Base-by-base conservation (phyloP, 345 rosid species). In the Ricinus communis region DNA sequence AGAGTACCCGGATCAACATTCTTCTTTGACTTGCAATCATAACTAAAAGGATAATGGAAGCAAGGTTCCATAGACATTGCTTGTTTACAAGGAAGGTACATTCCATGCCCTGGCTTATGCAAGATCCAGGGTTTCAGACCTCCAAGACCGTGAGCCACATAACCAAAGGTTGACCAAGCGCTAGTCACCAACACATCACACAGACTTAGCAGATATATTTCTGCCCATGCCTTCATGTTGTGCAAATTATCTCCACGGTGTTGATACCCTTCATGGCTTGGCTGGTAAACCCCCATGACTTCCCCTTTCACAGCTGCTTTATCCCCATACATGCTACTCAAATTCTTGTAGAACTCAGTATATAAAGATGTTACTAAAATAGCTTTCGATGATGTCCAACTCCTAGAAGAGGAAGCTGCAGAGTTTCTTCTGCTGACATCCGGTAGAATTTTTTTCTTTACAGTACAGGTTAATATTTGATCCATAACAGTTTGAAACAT, bases 221-320 rank as follows among this genome's bases (percentile, higher is more conserved):
- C 74, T 16, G 68, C 74, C 74, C 64, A 71, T 51, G 74, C 74
- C 68, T 71, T 62, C 68, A 71, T 36, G 43, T 71, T 71, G 67
- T 62, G 74, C 59, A 24, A 19, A 3, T 62, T 71, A 3, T 71
- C 74, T 24, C 41, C 43, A 2, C 16, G 31, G 50, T 71, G 74
- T 12, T 71, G 74, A 40, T 61, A 62, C 16, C 56, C 74, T 40
- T 71, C 74, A 12, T 71, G 74, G 51, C 74, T 71, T 21, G 74
- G 68, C 58, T 71, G 74, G 74, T 62, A 71, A 22, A 71, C 66
- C 19, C 59, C 36, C 19, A 71, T 38, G 15, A 36, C 59, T 36
- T 71, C 68, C 15, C 68, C 74, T 22, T 51, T 24, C 53, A 36
- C 67, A 24, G 60, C 24, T 24, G 60, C 61, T 24, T 71, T 36